Evolutionary conservation across 2,329 filamentous ascomycete genomes (phyloP), one percentile per base, ranked within the genome.

Genomic region (Epichloe bromicola): DNA sequence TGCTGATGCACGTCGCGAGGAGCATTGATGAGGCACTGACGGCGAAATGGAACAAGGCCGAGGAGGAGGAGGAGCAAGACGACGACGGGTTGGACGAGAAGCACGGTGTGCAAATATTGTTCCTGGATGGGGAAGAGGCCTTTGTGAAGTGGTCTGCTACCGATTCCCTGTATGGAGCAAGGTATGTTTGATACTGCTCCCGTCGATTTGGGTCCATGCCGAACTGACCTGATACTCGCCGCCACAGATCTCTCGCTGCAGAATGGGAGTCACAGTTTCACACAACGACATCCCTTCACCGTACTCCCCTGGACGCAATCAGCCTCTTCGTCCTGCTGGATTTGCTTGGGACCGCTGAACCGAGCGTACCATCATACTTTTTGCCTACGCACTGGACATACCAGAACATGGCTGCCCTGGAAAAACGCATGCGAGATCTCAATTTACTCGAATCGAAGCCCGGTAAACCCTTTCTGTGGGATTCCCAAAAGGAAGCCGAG

Each of bases 321-420:
- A 83, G 83, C 50, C 76, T 97, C 11, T 95, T 97, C 63, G 75
- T 97, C 8, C 79, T 97, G n/a, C 78, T 97, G 33, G 93, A 97
- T 65, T 76, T 97, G 8, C 79, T 97, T 0, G 93, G 93, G 8
- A 70, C 80, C 0, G 68, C 78, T 11, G 67, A 79, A 41, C 88
- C 90, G 0, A 70, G 61, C 0, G 76, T 98, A 1, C 88, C 88
- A 1, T 94, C 88, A 1, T 96, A 91, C 70, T 96, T 94, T 65
- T 76, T 82, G 53, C 85, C 84, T 1, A 96, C 91, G 0, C 91
- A 97, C 64, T 96, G 91, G 91, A 89, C 90, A 1, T 97, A 97
- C 66, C 74, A 79, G 57, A 76, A 78, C 53, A 79, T 97, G 73
- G 84, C 87, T 1, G 68, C 70, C 2, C 70, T 94, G 15, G 91